Base-by-base conservation (phyloP, 768 basidiomycete species). In the Podaxis sp. region DNA sequence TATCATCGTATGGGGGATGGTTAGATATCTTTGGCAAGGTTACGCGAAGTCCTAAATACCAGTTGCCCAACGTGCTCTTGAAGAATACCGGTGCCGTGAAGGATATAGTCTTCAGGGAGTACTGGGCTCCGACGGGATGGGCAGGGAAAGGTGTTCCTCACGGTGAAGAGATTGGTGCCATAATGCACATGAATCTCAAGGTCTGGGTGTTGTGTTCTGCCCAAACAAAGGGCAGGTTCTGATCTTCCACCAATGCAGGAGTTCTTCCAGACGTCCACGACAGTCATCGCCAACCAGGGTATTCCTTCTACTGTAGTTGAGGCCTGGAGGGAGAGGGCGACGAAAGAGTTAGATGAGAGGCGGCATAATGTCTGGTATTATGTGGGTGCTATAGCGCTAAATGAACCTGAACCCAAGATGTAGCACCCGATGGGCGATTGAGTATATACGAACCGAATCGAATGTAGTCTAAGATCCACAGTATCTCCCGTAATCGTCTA, bases 1-100 rank as follows among this genome's bases (percentile, higher is more conserved):
- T 62, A 21, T 69, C 67, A 4, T 68, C 63, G 57, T 68, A 67
- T 57, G 69, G 63, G 23, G 67, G 68, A 21, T 71, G 65, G 67
- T 61, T 69, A 48, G 38, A 65, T 50, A 47, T 65, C 25, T 50
- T 66, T 50, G 65, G 65, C 9, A 64, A 61, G 25, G 38, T 65
- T 27, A 66, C 65, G 21, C 57, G 53, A 48, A 66, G 62, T 53
- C 60, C 55, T 38, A 36, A 60, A 35, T 70, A 67, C 47, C 58
- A 61, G 54, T 55, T 61, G 13, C 54, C 62, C 23, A 61, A 67
- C 13, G 57, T 59, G 18, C 23, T 63, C 32, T 25, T 63, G 23
- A 5, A 38, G 48, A 50, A 47, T 14, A 47, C 27, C 11, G 46
- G 51, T 37, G 16, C 23, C 4, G 51, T 58, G 9, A 38, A 25